A percentile compares a stretch with the other conserved stretches of the same genome.
phyloP scores from a whole-genome alignment of 2,329 filamentous ascomycete species.

The Cladosporium sp. region DNA sequence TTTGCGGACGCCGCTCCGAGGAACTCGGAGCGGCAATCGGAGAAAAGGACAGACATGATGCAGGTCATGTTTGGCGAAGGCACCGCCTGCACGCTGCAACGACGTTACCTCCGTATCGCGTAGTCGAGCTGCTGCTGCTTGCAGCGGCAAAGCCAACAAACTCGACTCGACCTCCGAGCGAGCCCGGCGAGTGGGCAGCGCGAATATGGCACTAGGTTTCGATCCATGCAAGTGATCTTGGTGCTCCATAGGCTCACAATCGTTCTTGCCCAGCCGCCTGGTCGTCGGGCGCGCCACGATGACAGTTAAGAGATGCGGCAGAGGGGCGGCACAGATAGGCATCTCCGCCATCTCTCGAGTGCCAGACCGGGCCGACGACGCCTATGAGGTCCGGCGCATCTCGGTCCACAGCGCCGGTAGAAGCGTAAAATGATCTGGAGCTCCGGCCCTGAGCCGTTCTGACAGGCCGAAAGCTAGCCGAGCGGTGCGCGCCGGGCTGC shows the following conservation, averaged over 20 bases:
- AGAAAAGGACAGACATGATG: neutral
- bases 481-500: slow-evolving; percentile 1
- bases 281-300: neutral
- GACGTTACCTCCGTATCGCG: too few relatives aligned
- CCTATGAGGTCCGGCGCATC: neutral
- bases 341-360: too few relatives aligned
- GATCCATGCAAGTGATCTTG: slow-evolving; percentile 7
- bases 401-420: neutral
- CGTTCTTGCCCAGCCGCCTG: slow-evolving; percentile 4
- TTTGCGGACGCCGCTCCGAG: neutral
- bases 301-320: neutral
- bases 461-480: neutral
- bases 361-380: slow-evolving; percentile 6
- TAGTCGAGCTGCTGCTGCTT: too few relatives aligned
- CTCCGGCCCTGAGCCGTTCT: neutral
- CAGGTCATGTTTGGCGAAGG: neutral
- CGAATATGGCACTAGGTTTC: neutral
- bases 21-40: neutral
- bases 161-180: neutral
- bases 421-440: neutral
- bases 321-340: neutral
- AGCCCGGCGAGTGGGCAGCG: neutral
- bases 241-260: neutral
- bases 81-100: too few relatives aligned
- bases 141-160: neutral